Conservation (phyloP, 768 basidiomycete species). For the Lactifluus volemus region DNA sequence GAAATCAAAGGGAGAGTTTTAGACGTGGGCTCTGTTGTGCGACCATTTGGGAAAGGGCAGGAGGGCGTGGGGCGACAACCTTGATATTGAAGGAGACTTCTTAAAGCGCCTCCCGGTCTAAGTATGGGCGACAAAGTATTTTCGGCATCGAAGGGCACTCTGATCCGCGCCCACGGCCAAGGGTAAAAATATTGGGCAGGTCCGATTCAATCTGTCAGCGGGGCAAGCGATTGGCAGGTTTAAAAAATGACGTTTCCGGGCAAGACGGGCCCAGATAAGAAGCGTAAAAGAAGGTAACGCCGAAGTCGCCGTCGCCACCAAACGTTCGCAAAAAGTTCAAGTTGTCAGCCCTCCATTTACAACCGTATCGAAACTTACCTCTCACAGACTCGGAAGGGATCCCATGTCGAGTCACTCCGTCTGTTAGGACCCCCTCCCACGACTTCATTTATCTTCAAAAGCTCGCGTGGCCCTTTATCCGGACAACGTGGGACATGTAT, state of each 20-base stretch:
- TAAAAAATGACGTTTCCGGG: neutral
- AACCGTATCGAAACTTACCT: neutral
- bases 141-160: neutral
- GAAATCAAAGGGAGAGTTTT: neutral
- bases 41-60: neutral
- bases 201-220: neutral
- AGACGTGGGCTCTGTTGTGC: neutral
- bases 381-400: neutral
- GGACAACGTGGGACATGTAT: neutral
- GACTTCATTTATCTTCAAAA: neutral
- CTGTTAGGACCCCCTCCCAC: neutral
- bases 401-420: neutral
- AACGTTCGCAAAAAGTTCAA: neutral
- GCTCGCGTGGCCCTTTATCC: neutral
- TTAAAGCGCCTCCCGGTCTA: neutral
- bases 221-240: neutral
- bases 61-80: neutral
- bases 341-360: neutral
- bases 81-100: neutral
- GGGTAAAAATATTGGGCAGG: neutral
- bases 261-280: neutral
- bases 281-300: neutral
- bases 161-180: neutral
- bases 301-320: constrained; percentile 11
- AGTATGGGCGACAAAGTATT: neutral